A percentile compares a stretch with the other conserved stretches of the same genome.
Conservation (phyloP, 2,329 filamentous ascomycete genomes). For the Trichoderma sp. region DNA sequence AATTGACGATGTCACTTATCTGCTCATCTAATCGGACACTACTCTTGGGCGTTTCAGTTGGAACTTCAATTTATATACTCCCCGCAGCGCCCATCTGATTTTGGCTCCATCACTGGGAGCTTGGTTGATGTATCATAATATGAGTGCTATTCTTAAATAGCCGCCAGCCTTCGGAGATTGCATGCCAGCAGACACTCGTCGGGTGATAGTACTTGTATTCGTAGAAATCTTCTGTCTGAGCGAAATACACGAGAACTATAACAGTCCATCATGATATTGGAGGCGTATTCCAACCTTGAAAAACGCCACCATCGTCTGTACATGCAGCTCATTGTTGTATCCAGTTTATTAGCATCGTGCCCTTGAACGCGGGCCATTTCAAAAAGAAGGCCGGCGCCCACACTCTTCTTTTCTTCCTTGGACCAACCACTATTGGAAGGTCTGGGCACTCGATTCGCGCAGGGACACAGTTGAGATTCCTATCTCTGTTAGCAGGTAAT, state of each 20-base stretch:
- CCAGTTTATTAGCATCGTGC: conserved; percentile 24
- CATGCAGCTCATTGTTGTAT: background rate
- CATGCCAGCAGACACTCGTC: background rate
- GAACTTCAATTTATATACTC: background rate
- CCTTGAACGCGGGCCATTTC: background rate
- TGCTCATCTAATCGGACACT: background rate
- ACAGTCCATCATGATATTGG: background rate
- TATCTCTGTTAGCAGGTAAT: background rate
- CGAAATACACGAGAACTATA: background rate
- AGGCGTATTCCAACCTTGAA: background rate
- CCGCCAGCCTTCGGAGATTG: conserved; percentile 12
- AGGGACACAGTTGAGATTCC: background rate
- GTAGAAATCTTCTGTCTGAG: background rate
- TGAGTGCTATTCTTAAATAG: background rate
- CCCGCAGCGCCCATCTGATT: background rate
- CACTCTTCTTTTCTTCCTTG: conserved; percentile 1
- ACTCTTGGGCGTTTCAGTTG: conserved; percentile 18
- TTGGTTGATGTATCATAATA: background rate
- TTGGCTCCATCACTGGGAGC: background rate
- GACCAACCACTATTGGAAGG: conserved; percentile 23
- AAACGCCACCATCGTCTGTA: background rate
- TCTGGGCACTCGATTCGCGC: background rate
- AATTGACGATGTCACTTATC: background rate
- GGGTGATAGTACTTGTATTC: background rate
- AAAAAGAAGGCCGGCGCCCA: background rate